phyloP scores from a whole-genome alignment of 352 stramenopile species.

The Globisporangium irregulare region DNA sequence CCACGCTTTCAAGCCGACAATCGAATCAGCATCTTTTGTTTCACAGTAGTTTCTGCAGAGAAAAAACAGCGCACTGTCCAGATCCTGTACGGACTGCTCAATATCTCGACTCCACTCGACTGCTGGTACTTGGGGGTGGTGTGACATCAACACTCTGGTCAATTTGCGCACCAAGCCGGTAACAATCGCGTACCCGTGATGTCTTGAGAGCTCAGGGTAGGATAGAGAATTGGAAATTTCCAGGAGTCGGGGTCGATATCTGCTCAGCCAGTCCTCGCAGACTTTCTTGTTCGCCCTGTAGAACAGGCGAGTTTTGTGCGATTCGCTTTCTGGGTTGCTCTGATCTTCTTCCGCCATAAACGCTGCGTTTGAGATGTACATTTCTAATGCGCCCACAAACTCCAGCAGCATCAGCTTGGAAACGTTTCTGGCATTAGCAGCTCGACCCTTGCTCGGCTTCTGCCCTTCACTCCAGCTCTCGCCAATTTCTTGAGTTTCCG shows the following conservation, averaged over 20 bases:
- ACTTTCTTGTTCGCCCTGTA: conserved; percentile 66
- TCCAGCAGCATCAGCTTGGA: conserved; percentile 46
- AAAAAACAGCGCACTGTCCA: conserved; percentile 44
- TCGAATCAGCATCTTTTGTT: conserved; percentile 50
- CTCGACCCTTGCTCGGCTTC: background rate
- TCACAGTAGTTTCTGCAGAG: conserved; percentile 43
- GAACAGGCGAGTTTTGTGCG: conserved; percentile 43
- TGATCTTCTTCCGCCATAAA: conserved; percentile 17
- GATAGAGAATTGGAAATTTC: conserved; percentile 32
- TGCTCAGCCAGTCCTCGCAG: conserved; percentile 68
- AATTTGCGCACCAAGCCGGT: conserved; percentile 34
- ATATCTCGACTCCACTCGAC: conserved; percentile 29
- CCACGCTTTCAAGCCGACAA: conserved; percentile 49
- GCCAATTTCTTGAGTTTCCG: background rate
- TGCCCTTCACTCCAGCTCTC: background rate
- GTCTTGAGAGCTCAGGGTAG: conserved; percentile 31
- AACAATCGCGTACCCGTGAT: conserved; percentile 48
- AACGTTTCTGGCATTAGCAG: conserved; percentile 7
- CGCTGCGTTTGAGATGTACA: conserved; percentile 37
- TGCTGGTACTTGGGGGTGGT: conserved; percentile 13
- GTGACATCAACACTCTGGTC: conserved; percentile 25
- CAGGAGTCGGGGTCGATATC: conserved; percentile 52
- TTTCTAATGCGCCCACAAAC: conserved; percentile 52
- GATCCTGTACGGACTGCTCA: conserved; percentile 29
- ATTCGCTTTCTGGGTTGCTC: conserved; percentile 39